Evolutionary conservation across 2,329 filamentous ascomycete species (phyloP), one percentile per base, ranked within the genome.

Genomic region (Botrytis porri): DNA sequence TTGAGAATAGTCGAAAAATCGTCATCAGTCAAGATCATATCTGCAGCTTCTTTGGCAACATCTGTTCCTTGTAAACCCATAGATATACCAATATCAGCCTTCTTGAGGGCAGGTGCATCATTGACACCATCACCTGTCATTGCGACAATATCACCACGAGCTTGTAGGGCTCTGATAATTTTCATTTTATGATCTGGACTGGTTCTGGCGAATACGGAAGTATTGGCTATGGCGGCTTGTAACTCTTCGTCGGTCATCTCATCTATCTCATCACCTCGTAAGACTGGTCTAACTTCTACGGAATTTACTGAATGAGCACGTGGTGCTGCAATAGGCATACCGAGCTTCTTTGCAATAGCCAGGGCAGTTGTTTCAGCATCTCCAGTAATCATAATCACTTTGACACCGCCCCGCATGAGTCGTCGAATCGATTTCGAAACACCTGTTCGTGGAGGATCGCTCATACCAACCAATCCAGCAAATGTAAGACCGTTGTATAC

Each of bases 61-160:
- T 99, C 96, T 2, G 96, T 99, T 51, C 96, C 96, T 71, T 97
- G 88, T 75, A 92, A 89, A 76, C 96, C 96, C 96, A 99, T 99
- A 12, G 94, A 94, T 76, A 99, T 97, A 67, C 96, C 96, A 82
- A 99, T 98, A 79, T 99, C 96, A 9, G 96, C 96, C 83, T 94
- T 97, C 84, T 99, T 99, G 77, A 99, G 84, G 8, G 96, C 96
- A 5, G 96, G 96, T 2, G 96, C 96, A 83, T 99, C 96, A 78
- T 99, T 99, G 74, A 99, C 97, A 66, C 96, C 96, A 79, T 99
- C 96, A 10, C 96, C 96, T 20, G 96, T 99, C 96, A 99, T 99
- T 73, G 96, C 97, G 63, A 99, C 96, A 70, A 99, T 97, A 82
- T 98, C 95, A 43, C 95, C 95, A 54, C 95, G 92, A 73, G 93